A percentile compares a stretch with the other conserved stretches of the same genome.
Evolutionary conservation across 2,329 filamentous ascomycete species (phyloP).

Genomic region (Hymenoscyphus repandus): DNA sequence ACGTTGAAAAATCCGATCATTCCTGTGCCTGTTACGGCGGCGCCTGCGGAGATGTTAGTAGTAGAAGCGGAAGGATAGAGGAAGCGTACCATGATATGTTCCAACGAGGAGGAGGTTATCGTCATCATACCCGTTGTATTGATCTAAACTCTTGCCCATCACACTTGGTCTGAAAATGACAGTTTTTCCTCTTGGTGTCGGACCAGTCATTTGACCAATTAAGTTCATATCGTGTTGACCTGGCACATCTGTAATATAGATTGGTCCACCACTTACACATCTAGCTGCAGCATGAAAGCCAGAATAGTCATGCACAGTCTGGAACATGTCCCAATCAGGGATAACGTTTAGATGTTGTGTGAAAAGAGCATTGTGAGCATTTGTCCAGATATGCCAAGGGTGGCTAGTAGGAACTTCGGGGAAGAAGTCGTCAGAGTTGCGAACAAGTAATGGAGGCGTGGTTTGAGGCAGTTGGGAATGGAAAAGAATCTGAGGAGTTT

Average conservation of each 20-base stretch:
- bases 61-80: background rate
- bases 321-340: conserved; percentile 76
- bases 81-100: conserved; percentile 62
- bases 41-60: conserved; percentile 31
- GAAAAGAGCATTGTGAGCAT: conserved; percentile 82
- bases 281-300: conserved; percentile 85
- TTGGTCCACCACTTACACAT: conserved; percentile 83
- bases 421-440: conserved; percentile 92
- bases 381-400: conserved; percentile 92
- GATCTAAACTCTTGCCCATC: conserved; percentile 65
- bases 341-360: conserved; percentile 81
- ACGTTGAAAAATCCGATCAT: conserved; percentile 86
- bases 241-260: conserved; percentile 90
- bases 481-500: conserved; percentile 80
- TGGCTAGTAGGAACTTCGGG: conserved; percentile 76
- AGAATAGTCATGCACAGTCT: conserved; percentile 61
- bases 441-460: conserved; percentile 66
- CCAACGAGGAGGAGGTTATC: conserved; percentile 69
- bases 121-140: conserved; percentile 73
- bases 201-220: conserved; percentile 75
- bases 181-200: conserved; percentile 65
- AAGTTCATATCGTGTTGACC: conserved; percentile 72
- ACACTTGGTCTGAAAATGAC: conserved; percentile 76
- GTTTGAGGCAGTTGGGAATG: conserved; percentile 75
- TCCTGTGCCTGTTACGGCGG: conserved; percentile 60